phyloP scores from a whole-genome alignment of 2,329 filamentous ascomycete species.

The Phoma herbarum region DNA sequence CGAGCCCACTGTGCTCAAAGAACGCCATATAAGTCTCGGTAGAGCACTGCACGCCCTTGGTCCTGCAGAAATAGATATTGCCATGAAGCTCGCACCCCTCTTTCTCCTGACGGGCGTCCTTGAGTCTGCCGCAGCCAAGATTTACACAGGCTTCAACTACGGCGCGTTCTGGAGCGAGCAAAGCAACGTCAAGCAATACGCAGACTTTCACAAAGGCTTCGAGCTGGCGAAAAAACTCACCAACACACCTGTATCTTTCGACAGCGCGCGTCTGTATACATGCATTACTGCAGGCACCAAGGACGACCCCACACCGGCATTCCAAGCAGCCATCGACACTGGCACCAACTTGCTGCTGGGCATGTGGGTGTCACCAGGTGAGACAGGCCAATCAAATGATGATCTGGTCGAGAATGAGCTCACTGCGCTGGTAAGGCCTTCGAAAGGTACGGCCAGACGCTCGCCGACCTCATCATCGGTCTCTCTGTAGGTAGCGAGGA shows the following conservation, averaged over 20 bases:
- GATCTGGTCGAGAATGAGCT: conserved; percentile 38
- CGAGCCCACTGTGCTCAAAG: background rate
- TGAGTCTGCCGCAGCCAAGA: conserved; percentile 20
- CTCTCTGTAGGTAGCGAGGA: conserved; percentile 50
- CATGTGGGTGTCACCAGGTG: conserved; percentile 37
- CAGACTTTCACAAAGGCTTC: conserved; percentile 37
- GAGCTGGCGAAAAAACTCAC: conserved; percentile 33
- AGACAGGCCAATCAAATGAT: conserved; percentile 53
- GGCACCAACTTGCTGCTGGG: conserved; percentile 45
- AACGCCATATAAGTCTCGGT: background rate
- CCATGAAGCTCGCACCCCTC: background rate
- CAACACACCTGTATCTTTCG: conserved; percentile 64
- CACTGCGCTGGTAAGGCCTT: conserved; percentile 44
- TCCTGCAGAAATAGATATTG: background rate
- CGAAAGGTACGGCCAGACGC: conserved; percentile 52
- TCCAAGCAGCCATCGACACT: conserved; percentile 46
- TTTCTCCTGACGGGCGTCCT: conserved; percentile 7
- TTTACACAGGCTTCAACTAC: conserved; percentile 43
- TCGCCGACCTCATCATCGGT: conserved; percentile 59
- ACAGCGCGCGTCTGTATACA: conserved; percentile 74
- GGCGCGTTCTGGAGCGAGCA: conserved; percentile 36
- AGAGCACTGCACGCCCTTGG: background rate
- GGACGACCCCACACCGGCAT: conserved; percentile 66
- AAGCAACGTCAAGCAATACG: conserved; percentile 30
- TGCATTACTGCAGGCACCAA: conserved; percentile 58